These are phyloP conservation scores for Vanilla planifolia DNA, from an alignment of 106 monocot species.

Conservation along the genomic window DNA sequence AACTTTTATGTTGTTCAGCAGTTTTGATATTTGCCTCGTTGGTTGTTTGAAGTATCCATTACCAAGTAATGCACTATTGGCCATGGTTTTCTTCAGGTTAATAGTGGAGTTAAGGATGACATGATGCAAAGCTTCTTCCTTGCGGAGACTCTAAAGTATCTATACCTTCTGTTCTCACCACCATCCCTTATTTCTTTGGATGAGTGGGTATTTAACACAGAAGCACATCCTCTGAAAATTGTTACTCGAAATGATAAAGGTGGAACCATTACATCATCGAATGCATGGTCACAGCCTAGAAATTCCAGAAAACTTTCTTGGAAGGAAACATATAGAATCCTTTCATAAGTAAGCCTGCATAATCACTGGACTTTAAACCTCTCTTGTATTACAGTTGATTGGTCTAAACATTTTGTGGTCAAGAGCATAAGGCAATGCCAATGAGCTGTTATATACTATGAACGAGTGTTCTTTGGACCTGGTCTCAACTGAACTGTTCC, in stretches of 20 bases:
- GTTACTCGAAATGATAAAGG: slow-evolving; percentile 19
- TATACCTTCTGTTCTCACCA: slow-evolving; percentile 59
- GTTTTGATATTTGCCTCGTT: no score
- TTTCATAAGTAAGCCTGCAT: background rate
- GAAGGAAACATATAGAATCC: slow-evolving; percentile 31
- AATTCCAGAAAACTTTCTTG: slow-evolving; percentile 17
- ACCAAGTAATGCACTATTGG: no score
- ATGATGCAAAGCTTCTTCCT: slow-evolving; percentile 68
- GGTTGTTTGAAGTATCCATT: no score
- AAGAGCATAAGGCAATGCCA: no score
- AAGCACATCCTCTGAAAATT: slow-evolving; percentile 55
- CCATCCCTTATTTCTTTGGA: slow-evolving; percentile 49
- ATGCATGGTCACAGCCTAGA: slow-evolving; percentile 6
- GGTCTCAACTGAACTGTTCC: no score
- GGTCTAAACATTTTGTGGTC: no score
- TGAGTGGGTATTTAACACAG: slow-evolving; percentile 68
- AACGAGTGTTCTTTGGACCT: no score
- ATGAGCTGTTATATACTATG: no score
- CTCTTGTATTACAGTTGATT: no score
- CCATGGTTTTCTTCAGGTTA: slow-evolving; percentile 35
- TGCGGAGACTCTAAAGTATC: slow-evolving; percentile 59
- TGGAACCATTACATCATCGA: background rate
- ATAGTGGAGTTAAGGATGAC: slow-evolving; percentile 43
- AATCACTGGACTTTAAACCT: no score
- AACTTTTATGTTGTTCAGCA: no score